phyloP scores from a whole-genome alignment of 2,329 filamentous ascomycete genomes.

The Paracamarosporium sp. region DNA sequence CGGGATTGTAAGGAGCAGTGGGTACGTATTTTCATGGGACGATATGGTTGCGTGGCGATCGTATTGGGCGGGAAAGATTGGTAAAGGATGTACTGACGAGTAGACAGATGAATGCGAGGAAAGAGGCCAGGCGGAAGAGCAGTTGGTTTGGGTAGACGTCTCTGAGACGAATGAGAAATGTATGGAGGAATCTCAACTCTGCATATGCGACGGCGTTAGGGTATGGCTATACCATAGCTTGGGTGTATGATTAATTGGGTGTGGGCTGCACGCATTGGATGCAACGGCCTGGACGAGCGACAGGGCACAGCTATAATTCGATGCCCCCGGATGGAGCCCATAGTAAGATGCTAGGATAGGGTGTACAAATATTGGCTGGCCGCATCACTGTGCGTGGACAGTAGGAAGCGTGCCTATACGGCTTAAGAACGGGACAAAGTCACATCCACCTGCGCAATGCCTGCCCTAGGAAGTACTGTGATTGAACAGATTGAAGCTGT shows the following conservation, averaged over 20 bases:
- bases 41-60: too few relatives aligned
- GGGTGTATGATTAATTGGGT: background rate
- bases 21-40: constrained; percentile 64
- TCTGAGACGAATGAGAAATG: background rate
- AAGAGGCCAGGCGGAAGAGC: constrained; percentile 28
- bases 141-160: constrained; percentile 20
- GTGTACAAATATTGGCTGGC: too few relatives aligned
- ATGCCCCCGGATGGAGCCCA: too few relatives aligned
- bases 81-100: background rate
- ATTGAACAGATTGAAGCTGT: background rate
- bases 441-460: too few relatives aligned
- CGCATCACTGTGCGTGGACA: too few relatives aligned
- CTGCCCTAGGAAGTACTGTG: too few relatives aligned
- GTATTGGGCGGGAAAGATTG: background rate
- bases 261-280: too few relatives aligned
- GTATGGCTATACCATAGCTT: constrained; percentile 2
- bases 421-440: too few relatives aligned
- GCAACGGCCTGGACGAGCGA: too few relatives aligned
- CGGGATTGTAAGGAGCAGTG: constrained; percentile 94
- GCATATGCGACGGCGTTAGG: constrained; percentile 12
- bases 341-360: too few relatives aligned
- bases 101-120: constrained; percentile 25
- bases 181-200: constrained; percentile 14
- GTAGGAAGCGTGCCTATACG: too few relatives aligned
- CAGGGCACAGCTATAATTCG: too few relatives aligned